Evolutionary conservation across 805 yeast genomes (phyloP).

Genomic region (Starmerella etchellsii): DNA sequence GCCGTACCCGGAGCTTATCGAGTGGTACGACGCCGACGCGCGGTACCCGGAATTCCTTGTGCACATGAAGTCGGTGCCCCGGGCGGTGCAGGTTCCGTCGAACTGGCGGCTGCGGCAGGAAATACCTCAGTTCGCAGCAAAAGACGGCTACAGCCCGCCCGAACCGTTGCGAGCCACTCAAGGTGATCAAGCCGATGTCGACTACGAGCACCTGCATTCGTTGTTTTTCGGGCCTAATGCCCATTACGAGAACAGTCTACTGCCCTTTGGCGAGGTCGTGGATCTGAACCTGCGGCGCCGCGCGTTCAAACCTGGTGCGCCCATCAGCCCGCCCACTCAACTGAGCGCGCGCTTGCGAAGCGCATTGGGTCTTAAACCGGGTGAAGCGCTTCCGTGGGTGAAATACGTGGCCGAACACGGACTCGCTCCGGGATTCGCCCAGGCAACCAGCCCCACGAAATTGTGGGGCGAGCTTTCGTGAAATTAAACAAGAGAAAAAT

Average conservation of each 20-base stretch:
- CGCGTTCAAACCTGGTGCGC: conserved; percentile 1
- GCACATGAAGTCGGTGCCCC: conserved; percentile 49
- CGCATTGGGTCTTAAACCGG: conserved; percentile 56
- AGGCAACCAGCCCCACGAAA: conserved; percentile 23
- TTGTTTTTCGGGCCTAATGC: conserved; percentile 77
- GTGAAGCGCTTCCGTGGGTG: conserved; percentile 69
- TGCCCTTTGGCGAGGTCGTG: conserved; percentile 56
- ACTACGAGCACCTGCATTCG: conserved; percentile 65
- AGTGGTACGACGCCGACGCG: conserved; percentile 81
- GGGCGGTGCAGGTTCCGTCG: conserved; percentile 61
- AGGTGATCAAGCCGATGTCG: conserved; percentile 51
- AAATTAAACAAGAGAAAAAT: too few species aligned
- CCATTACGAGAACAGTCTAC: conserved; percentile 20
- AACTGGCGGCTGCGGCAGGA: conserved; percentile 80
- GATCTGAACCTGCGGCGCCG: conserved; percentile 23
- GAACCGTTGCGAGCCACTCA: conserved; percentile 22
- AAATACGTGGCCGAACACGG: conserved; percentile 55
- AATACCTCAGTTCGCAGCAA: conserved; percentile 33
- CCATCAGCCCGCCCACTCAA: neutral
- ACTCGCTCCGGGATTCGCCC: conserved; percentile 62
- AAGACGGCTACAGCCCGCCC: conserved; percentile 63
- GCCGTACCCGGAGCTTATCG: conserved; percentile 57
- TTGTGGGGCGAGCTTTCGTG: conserved; percentile 9
- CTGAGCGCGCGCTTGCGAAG: conserved; percentile 30
- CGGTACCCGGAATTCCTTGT: conserved; percentile 59